Percentiles rank a stretch among this genome's conserved stretches.
These are phyloP conservation scores for Hyphochytrium catenoides DNA, from an alignment of 352 stramenopile species.

Conservation along the genomic window DNA sequence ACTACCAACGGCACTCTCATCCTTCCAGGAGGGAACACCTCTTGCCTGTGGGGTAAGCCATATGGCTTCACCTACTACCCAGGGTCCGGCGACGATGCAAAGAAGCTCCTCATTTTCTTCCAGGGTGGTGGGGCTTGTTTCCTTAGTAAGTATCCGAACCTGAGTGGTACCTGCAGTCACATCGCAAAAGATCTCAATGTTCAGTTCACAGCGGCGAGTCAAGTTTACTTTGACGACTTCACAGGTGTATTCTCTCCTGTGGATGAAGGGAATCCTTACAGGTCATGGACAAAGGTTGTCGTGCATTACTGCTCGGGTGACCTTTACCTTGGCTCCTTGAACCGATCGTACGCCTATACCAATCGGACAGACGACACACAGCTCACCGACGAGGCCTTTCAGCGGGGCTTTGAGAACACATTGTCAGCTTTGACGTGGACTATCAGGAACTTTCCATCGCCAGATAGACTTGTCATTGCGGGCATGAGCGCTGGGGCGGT, in stretches of 20 bases:
- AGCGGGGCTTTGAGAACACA: constrained; percentile 31
- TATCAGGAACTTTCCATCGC: constrained; percentile 25
- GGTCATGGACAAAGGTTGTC: constrained; percentile 44
- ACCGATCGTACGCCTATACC: constrained; percentile 21
- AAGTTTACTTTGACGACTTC: no score
- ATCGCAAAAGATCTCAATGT: constrained; percentile 17
- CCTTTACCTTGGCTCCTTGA: constrained; percentile 24
- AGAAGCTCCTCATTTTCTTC: constrained; percentile 45
- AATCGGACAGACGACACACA: no score
- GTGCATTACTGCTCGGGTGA: constrained; percentile 42
- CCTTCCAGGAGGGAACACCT: no score
- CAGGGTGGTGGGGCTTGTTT: constrained; percentile 35
- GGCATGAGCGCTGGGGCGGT: constrained; percentile 28
- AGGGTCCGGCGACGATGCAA: constrained; percentile 14
- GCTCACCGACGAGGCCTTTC: constrained; percentile 21
- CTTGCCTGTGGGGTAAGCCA: no score
- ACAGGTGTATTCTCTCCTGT: constrained; percentile 28
- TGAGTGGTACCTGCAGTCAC: constrained; percentile 43
- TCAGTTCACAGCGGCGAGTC: no score
- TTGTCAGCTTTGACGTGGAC: constrained; percentile 31
- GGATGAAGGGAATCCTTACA: constrained; percentile 32
- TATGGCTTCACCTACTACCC: constrained; percentile 53
- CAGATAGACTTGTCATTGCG: constrained; percentile 23
- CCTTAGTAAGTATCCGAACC: constrained; percentile 21
- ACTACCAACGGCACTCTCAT: no score